phyloP scores from a whole-genome alignment of 192 early-diverging fungal genomes.

The Gaertneriomyces semiglobifer region DNA sequence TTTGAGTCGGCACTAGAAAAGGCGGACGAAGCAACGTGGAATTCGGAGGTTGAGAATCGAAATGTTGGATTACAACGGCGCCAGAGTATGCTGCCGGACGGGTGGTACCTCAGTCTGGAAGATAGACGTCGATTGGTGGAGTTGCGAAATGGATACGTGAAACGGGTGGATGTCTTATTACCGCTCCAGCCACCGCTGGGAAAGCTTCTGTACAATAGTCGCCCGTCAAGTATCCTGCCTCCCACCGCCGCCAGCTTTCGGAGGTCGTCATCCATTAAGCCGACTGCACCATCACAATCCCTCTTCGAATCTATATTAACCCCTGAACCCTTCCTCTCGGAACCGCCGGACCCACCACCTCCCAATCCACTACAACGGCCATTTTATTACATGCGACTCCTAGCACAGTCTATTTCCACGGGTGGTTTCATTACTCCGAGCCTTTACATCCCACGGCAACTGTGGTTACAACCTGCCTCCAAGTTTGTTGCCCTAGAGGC shows the following conservation, averaged over 20 bases:
- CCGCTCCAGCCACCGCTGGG: constrained; percentile 18
- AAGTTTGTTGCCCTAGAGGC: constrained; percentile 21
- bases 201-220: constrained; percentile 20
- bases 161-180: constrained; percentile 31
- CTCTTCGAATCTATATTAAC: constrained; percentile 14
- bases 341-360: constrained; percentile 22
- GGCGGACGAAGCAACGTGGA: constrained; percentile 16
- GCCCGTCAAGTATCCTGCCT: constrained; percentile 6
- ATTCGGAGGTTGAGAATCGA: constrained; percentile 5
- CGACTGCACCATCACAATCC: constrained; percentile 7
- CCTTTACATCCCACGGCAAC: constrained; percentile 28
- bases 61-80: neutral
- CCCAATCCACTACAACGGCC: neutral
- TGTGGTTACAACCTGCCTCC: constrained; percentile 29
- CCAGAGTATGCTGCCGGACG: neutral
- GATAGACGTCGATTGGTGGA: constrained; percentile 25
- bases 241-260: neutral
- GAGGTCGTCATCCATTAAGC: neutral
- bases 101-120: neutral
- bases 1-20: constrained; percentile 24
- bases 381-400: constrained; percentile 29
- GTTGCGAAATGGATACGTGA: constrained; percentile 27
- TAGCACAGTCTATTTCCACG: constrained; percentile 15
- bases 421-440: constrained; percentile 23
- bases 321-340: constrained; percentile 17